Evolutionary conservation across 352 stramenopile species (phyloP), one percentile per base, ranked within the genome.

Genomic region (Phytophthora pseudosyringae): DNA sequence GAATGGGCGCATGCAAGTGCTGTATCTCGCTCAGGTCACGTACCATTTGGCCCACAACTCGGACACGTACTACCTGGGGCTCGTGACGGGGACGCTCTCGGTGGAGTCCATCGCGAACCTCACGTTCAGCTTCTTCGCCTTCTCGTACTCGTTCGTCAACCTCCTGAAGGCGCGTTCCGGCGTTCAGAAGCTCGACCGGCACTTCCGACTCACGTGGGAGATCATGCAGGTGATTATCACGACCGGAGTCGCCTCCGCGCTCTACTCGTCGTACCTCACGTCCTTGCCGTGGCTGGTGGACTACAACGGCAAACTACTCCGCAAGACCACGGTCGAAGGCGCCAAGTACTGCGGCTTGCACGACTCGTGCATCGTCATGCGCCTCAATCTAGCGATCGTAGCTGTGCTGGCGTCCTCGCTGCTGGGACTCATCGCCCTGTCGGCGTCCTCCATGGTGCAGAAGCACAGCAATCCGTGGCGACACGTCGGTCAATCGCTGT

Each of bases 81-180:
- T 76, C 0, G 59, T 59, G 7, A 73, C 69, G 9, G 69, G 69
- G 6, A 76, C 64, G 4, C 13, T 73, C 12, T 60, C 64, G 8
- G 52, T 58, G 4, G 69, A 67, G 18, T 67, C 69, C 0, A 5
- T 73, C 11, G 44, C 39, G 0, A 75, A 75, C 11, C 41, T 75
- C 28, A 50, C 40, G 1, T 59, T 75, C 15, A 62, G 67, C 45
- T 75, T 75, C 41, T 75, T 75, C 39, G 62, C 46, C 33, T 65
- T 75, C 46, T 71, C 61, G 21, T 75, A 75, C 35, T 64, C 62
- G 33, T 64, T 69, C 39, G 33, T 71, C n/a, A 75, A 75, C 44
- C 29, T 75, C 8, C 4, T 71, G 2, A 71, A 69, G 47, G 67
- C 67, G 10, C 61, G 67, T 1, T 63, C 51, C 12, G 67, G 67